A percentile compares a stretch with the other conserved stretches of the same genome.
Evolutionary conservation across 2,329 filamentous ascomycete species (phyloP).

Genomic region (Botryotinia convoluta): DNA sequence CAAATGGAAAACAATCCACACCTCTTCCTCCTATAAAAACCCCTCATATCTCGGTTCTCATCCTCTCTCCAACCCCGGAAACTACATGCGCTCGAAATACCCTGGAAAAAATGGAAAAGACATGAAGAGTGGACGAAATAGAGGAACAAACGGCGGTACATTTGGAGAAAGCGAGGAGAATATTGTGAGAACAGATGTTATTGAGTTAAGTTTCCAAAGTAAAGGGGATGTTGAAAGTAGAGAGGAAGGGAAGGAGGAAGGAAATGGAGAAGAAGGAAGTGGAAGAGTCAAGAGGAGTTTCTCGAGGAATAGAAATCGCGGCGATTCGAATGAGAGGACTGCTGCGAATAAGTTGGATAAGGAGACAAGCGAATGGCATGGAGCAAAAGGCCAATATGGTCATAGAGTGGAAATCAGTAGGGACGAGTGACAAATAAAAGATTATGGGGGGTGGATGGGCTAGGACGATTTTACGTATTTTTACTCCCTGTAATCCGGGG

Average conservation of each 20-base stretch:
- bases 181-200: conserved; percentile 27
- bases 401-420: conserved; percentile 10
- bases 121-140: neutral
- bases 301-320: neutral
- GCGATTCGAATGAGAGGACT: neutral
- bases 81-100: neutral
- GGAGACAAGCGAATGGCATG: neutral
- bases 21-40: neutral
- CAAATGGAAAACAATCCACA: conserved; percentile 22
- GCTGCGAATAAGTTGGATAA: neutral
- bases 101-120: neutral
- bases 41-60: neutral
- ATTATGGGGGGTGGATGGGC: neutral
- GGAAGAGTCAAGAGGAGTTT: neutral
- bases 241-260: neutral
- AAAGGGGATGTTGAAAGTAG: conserved; percentile 10
- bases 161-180: conserved; percentile 25
- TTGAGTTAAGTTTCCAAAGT: conserved; percentile 23
- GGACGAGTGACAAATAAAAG: neutral
- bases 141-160: neutral
- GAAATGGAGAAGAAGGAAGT: neutral
- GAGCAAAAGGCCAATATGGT: neutral
- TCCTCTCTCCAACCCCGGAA: neutral
- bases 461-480: neutral
- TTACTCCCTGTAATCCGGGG: neutral